These are phyloP conservation scores for Coemansia pectinata DNA, from an alignment of 192 early-diverging fungal genomes.

Conservation along the genomic window DNA sequence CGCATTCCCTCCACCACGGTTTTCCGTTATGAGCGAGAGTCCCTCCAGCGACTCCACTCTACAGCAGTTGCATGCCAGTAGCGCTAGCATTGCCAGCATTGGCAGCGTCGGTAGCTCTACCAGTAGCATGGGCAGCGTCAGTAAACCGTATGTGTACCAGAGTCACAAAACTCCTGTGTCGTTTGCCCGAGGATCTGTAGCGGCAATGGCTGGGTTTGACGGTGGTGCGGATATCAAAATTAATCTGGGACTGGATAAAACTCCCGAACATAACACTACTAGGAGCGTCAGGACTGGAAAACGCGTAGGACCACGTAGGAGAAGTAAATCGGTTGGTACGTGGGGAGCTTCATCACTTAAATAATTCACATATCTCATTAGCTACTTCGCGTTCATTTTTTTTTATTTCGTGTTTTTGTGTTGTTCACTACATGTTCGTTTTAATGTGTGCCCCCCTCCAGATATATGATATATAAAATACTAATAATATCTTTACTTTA, in stretches of 20 bases:
- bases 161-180: background rate
- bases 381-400: background rate
- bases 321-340: constrained; percentile 36
- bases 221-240: constrained; percentile 23
- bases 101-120: background rate
- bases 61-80: constrained; percentile 3
- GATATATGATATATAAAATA: background rate
- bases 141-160: constrained; percentile 1
- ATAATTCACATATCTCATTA: background rate
- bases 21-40: constrained; percentile 16
- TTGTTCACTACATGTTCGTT: background rate
- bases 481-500: background rate
- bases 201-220: constrained; percentile 19
- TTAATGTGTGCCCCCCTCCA: background rate
- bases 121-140: background rate
- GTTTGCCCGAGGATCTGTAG: background rate
- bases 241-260: constrained; percentile 32
- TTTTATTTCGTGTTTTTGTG: background rate
- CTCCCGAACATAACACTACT: background rate
- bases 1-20: constrained; percentile 9
- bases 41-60: constrained; percentile 28
- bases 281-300: constrained; percentile 2
- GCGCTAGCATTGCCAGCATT: background rate
- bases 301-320: constrained; percentile 17
- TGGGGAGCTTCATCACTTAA: constrained; percentile 19